phyloP scores from a whole-genome alignment of 371 early-diverging fungal species.

The Mortierella polycephala region DNA sequence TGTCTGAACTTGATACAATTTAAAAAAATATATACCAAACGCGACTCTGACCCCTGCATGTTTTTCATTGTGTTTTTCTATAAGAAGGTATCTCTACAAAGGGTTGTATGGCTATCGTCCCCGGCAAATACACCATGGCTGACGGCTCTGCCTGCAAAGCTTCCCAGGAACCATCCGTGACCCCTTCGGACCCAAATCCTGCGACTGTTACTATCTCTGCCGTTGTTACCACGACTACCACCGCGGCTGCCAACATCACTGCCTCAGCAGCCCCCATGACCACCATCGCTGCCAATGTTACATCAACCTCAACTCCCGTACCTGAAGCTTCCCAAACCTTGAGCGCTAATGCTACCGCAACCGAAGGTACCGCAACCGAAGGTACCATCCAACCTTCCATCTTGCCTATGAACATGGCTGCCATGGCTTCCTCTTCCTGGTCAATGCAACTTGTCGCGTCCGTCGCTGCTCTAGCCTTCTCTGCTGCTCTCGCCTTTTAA shows the following conservation, averaged over 20 bases:
- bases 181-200: not conserved
- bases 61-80: not conserved
- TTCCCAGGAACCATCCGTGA: not conserved
- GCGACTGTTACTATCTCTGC: not conserved
- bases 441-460: slow-evolving; percentile 7
- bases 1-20: no score
- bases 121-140: slow-evolving; percentile 26
- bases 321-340: no score
- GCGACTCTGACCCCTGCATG: not conserved
- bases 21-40: not conserved
- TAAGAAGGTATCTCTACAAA: slow-evolving; percentile 19
- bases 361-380: not conserved
- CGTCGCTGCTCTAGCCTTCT: slow-evolving; percentile 18
- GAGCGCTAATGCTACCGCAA: not conserved
- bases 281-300: not conserved
- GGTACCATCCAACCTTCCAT: not conserved
- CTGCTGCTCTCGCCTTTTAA: slow-evolving; percentile 15
- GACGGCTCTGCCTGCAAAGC: slow-evolving; percentile 24
- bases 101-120: slow-evolving; percentile 36
- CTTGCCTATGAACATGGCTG: not conserved
- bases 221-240: not conserved
- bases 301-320: no score
- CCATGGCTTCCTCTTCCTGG: not conserved
- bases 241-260: not conserved
- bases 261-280: not conserved